phyloP scores from a whole-genome alignment of 768 basidiomycete genomes.

The Termitomyces titanicus region DNA sequence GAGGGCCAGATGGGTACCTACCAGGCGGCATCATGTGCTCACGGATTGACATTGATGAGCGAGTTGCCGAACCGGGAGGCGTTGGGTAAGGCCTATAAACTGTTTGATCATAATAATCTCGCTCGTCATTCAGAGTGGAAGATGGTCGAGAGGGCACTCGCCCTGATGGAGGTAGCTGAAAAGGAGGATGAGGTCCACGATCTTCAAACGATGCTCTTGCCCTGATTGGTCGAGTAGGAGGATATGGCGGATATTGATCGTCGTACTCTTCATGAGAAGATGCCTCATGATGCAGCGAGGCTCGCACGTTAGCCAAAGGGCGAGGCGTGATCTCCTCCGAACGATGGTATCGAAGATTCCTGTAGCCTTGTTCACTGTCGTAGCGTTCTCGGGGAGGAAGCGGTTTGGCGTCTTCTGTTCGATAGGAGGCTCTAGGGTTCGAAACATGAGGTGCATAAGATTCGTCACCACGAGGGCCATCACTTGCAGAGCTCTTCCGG shows the following conservation, averaged over 20 bases:
- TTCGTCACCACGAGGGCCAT: conserved; percentile 13
- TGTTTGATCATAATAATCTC: conserved; percentile 12
- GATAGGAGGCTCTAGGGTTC: conserved; percentile 5
- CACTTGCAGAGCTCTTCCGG: conserved; percentile 18
- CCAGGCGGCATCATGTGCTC: conserved; percentile 9
- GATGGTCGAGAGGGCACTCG: conserved; percentile 8
- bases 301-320: conserved; percentile 1
- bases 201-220: conserved; percentile 25
- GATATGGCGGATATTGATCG: conserved; percentile 9
- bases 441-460: conserved; percentile 1
- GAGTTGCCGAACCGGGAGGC: conserved; percentile 15
- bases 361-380: conserved; percentile 8
- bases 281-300: conserved; percentile 12
- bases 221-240: conserved; percentile 18
- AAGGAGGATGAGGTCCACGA: conserved; percentile 8
- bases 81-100: conserved; percentile 15
- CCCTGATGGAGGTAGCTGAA: conserved; percentile 2
- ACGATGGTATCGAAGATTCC: conserved; percentile 6
- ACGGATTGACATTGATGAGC: conserved; percentile 8
- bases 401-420: conserved; percentile 7
- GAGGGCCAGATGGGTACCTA: not conserved
- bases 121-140: conserved; percentile 13
- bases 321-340: conserved; percentile 7
- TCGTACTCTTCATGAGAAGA: conserved; percentile 20
- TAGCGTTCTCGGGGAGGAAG: conserved; percentile 7